Conservation (phyloP, 129 eudicot species). For the Saussurea involucrata region DNA sequence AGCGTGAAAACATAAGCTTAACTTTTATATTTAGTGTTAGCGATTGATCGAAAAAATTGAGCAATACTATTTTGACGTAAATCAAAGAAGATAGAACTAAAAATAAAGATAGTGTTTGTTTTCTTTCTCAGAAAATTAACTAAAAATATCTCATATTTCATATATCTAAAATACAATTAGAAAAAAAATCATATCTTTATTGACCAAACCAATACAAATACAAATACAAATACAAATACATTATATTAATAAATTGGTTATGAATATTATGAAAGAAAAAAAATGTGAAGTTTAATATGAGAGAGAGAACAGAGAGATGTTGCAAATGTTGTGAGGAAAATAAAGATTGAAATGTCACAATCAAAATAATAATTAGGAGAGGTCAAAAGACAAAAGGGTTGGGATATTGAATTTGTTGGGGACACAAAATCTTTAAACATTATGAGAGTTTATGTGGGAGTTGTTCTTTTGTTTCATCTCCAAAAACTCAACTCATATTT, state of each 20-base stretch:
- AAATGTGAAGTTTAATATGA: background rate
- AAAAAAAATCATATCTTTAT: background rate
- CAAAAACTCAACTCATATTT: background rate
- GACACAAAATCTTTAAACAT: conserved; percentile 19
- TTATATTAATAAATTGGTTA: background rate
- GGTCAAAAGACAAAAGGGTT: conserved; percentile 29
- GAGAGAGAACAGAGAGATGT: background rate
- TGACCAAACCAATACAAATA: background rate
- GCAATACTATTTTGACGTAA: background rate
- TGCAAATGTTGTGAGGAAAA: conserved; percentile 13
- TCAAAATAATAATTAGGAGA: background rate
- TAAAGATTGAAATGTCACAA: conserved; percentile 23
- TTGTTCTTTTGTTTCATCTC: conserved; percentile 28
- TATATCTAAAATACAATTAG: background rate
- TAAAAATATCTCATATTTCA: background rate
- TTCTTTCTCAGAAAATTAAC: background rate
- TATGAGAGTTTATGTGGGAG: conserved; percentile 2
- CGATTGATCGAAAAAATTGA: background rate
- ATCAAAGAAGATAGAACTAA: too few relatives aligned
- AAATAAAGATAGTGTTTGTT: background rate
- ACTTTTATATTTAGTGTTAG: too few relatives aligned
- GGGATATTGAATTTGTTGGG: conserved; percentile 26
- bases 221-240: background rate
- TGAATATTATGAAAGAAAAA: background rate
- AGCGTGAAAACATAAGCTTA: too few relatives aligned